Conservation (phyloP, 176 grass and related monocot species). For the Hsuehochloa calcarea region DNA sequence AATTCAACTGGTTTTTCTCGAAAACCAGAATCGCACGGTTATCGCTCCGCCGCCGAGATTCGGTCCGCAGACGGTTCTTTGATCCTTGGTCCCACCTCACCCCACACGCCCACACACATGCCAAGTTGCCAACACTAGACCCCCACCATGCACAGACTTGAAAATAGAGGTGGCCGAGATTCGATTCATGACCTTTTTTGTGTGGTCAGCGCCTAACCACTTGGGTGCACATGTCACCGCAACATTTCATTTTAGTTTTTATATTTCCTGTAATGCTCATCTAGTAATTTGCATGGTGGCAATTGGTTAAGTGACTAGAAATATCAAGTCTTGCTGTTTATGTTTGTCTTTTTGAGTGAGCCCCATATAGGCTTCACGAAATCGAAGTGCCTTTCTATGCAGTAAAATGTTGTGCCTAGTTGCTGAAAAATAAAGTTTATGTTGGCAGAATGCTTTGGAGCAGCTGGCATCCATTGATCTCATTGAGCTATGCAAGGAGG, state of each 20-base stretch:
- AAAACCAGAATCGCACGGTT: no score
- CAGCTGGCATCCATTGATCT: constrained; percentile 85
- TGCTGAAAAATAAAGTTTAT: constrained; percentile 27
- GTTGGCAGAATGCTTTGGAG: constrained; percentile 82
- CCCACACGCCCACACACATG: neutral
- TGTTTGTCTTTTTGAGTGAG: neutral
- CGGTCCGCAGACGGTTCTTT: no score
- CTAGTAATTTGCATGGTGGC: neutral
- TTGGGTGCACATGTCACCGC: neutral
- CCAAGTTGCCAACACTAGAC: neutral
- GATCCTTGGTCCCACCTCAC: no score
- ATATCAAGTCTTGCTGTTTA: neutral
- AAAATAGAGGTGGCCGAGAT: neutral
- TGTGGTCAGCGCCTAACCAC: neutral
- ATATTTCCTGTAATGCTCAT: neutral
- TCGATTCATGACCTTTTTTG: neutral
- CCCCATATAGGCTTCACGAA: neutral
- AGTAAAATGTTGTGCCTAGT: neutral
- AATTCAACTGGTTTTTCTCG: no score
- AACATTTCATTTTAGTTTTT: neutral
- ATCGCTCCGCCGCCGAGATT: no score
- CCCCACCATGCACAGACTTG: no score
- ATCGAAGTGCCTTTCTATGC: neutral
- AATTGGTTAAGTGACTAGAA: neutral
- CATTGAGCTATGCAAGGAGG: constrained; percentile 86